Evolutionary conservation across 1,139 yeast species (phyloP).

Genomic region (Lodderomyces pseudojiufengensis): DNA sequence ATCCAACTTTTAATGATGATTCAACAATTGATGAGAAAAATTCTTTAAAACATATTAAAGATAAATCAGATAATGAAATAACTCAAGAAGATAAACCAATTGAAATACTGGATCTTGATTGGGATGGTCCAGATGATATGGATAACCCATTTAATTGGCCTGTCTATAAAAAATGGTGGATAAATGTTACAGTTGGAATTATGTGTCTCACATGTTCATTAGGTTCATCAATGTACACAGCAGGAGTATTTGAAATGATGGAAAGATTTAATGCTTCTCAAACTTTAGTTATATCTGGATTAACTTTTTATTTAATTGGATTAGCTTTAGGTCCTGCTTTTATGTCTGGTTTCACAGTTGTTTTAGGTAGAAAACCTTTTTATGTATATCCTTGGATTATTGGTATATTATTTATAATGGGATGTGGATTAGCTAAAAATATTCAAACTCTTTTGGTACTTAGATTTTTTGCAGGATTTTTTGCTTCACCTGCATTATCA

Average conservation of each 20-base stretch:
- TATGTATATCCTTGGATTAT: slow-evolving; percentile 59
- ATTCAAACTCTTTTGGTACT: slow-evolving; percentile 60
- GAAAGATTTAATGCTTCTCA: slow-evolving; percentile 46
- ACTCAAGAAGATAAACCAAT: slow-evolving; percentile 7
- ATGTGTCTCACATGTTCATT: slow-evolving; percentile 66
- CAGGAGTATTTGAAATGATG: slow-evolving; percentile 55
- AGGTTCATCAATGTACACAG: slow-evolving; percentile 67
- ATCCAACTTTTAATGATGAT: no score
- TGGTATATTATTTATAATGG: slow-evolving; percentile 73
- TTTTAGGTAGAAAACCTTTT: slow-evolving; percentile 66
- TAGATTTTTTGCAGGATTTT: slow-evolving; percentile 75
- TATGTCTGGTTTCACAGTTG: slow-evolving; percentile 75
- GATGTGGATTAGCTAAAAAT: slow-evolving; percentile 62
- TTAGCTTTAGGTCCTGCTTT: slow-evolving; percentile 68
- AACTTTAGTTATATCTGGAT: slow-evolving; percentile 60
- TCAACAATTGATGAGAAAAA: neutral
- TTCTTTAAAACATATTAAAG: neutral
- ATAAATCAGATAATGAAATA: neutral
- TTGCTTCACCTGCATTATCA: slow-evolving; percentile 82
- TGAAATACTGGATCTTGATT: slow-evolving; percentile 46
- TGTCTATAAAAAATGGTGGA: slow-evolving; percentile 54
- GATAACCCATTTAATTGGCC: slow-evolving; percentile 70
- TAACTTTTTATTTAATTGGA: slow-evolving; percentile 68
- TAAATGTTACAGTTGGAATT: slow-evolving; percentile 59
- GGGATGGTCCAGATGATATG: slow-evolving; percentile 60